Evolutionary conservation across 2,329 filamentous ascomycete genomes (phyloP).

Genomic region (Neonectria ditissima): DNA sequence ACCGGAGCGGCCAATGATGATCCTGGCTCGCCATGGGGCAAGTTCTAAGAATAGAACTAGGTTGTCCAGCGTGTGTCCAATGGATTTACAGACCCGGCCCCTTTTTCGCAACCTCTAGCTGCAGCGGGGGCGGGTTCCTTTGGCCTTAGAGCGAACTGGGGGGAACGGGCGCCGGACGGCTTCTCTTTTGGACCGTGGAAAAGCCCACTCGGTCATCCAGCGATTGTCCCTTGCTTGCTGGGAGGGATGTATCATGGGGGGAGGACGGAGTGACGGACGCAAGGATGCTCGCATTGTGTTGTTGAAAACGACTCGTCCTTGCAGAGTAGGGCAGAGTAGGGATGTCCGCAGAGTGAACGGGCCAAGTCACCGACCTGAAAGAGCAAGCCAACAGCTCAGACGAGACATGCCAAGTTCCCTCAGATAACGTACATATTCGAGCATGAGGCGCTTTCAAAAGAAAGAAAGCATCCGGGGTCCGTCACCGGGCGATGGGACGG

Average conservation of each 20-base stretch:
- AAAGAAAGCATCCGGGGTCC: constrained; percentile 22
- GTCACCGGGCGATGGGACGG: constrained; percentile 7
- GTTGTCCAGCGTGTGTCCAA: constrained; percentile 31
- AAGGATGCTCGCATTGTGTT: constrained; percentile 19
- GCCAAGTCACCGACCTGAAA: constrained; percentile 2
- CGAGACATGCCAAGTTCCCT: background rate
- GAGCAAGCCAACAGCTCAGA: background rate
- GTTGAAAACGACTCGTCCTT: constrained; percentile 22
- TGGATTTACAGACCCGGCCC: constrained; percentile 20
- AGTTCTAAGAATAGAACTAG: constrained; percentile 44
- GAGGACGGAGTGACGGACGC: constrained; percentile 6
- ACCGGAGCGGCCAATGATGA: constrained; percentile 33
- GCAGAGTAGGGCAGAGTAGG: too few species aligned
- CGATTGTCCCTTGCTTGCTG: constrained; percentile 17
- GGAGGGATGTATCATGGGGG: constrained; percentile 9
- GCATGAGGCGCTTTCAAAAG: constrained; percentile 1
- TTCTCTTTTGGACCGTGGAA: constrained; percentile 13
- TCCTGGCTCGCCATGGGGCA: constrained; percentile 15
- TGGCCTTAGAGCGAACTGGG: constrained; percentile 13
- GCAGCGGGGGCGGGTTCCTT: constrained; percentile 29
- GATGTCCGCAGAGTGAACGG: too few species aligned
- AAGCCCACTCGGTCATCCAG: constrained; percentile 8
- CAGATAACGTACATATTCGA: background rate
- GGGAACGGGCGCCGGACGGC: constrained; percentile 6
- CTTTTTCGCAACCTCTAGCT: constrained; percentile 34